Base-by-base conservation (phyloP, 2,329 filamentous ascomycete species). In the Thermomyces lanuginosus region DNA sequence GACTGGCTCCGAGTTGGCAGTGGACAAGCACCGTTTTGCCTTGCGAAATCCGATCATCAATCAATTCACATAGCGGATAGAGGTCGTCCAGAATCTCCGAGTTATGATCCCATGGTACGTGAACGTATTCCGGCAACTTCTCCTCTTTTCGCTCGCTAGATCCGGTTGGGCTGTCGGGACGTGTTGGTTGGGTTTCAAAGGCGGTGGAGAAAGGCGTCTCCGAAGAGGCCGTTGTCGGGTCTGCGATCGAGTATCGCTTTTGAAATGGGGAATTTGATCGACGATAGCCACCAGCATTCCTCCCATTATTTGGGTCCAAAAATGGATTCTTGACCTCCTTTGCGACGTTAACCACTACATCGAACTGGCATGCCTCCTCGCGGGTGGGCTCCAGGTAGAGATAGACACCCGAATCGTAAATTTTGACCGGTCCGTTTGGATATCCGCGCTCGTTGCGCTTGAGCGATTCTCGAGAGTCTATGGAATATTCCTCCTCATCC, bases 101-200 rank as follows among this genome's bases (percentile, higher is more conserved):
- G 42, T 75, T 75, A 46, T 75, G 70, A 38, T 75, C 70, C 70
- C 70, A 75, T 6, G 60, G 61, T 27, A 75, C 65, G 42, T 75
- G 70, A 14, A 75, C 64, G 40, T 75, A 75, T 41, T 75, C 70
- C 2, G 70, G 70, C n/a, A 53, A 46, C 6, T 40, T 35, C 11
- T 31, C 41, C 1, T 41, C 41, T 28, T 48, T 52, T 13, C 46
- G 45, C 4, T 44, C 46, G n/a, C n/a, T n/a, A n/a, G n/a, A n/a
- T n/a, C n/a, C n/a, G 4, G 46, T 44, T 6, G 46, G 40, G 2
- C 35, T 38, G 17, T 42, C 44, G 6, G 38, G 37, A 12, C 44
- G 47, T 9, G 42, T 39, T 6, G 43, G 39, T 16, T 49, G 46
- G 29, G 45, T 55, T 31, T 61, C 57, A 29, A 58, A 53, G 1